Percentiles rank a stretch among this genome's conserved stretches.
Conservation (phyloP, 495 filamentous ascomycete species). For the Neurospora sublineolata region DNA sequence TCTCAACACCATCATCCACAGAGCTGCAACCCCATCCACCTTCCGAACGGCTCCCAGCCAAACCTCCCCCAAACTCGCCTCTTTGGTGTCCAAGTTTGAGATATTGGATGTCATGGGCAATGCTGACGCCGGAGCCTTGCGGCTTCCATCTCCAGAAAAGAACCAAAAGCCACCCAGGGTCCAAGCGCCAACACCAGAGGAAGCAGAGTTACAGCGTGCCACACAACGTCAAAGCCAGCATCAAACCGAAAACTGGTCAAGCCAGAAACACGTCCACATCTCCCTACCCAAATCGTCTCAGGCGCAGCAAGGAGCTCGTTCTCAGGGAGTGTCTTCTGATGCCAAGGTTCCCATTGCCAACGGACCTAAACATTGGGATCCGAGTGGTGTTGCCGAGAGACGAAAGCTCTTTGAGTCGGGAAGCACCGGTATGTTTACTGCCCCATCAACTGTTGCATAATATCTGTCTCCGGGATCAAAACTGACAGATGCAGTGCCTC, state of each 20-base stretch:
- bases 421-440: neutral
- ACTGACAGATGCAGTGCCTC: neutral
- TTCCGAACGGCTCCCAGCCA: neutral
- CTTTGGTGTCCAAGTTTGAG: conserved; percentile 33
- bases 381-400: conserved; percentile 18
- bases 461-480: neutral
- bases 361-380: conserved; percentile 12
- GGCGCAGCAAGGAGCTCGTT: neutral
- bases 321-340: neutral
- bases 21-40: conserved; percentile 1
- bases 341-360: neutral
- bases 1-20: conserved; percentile 1
- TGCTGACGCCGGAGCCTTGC: conserved; percentile 5
- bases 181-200: neutral
- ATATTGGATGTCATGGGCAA: conserved; percentile 22
- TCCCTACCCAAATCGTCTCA: neutral
- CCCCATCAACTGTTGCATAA: neutral
- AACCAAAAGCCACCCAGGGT: neutral
- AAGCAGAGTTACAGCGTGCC: neutral
- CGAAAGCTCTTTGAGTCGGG: conserved; percentile 14
- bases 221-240: neutral
- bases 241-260: neutral
- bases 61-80: conserved; percentile 14
- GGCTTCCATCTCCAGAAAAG: neutral
- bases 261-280: neutral